These are phyloP conservation scores for Aspergillus pseudoterreus DNA, from an alignment of 2,329 filamentous ascomycete genomes.

Conservation along the genomic window DNA sequence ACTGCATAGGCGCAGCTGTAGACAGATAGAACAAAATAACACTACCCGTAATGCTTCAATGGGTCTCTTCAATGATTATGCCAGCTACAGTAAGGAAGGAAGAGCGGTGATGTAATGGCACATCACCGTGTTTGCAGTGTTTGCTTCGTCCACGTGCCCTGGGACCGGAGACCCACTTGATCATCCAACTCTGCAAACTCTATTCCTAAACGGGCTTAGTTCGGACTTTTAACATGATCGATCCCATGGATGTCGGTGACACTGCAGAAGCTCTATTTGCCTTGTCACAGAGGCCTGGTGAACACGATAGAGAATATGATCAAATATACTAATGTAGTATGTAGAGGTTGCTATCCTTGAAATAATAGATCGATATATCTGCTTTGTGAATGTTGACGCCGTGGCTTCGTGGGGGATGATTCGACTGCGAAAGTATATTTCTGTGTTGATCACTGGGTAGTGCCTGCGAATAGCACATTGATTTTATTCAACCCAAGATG, in stretches of 20 bases:
- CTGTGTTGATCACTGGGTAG: too few relatives aligned
- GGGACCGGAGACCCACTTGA: conserved; percentile 14
- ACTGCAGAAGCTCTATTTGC: conserved; percentile 6
- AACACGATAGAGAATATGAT: background rate
- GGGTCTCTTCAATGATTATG: background rate
- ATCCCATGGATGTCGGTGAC: conserved; percentile 11
- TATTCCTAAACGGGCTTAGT: conserved; percentile 12
- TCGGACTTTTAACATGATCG: conserved; percentile 12
- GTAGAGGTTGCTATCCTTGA: background rate
- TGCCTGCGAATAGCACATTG: too few relatives aligned
- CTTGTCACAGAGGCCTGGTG: background rate
- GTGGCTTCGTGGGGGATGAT: too few relatives aligned
- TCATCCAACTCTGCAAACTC: conserved; percentile 17
- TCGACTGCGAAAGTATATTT: too few relatives aligned
- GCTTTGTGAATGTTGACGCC: too few relatives aligned
- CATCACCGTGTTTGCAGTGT: conserved; percentile 12
- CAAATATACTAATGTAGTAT: background rate
- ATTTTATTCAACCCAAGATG: too few relatives aligned
- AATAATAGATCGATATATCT: background rate
- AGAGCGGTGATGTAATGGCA: conserved; percentile 16
- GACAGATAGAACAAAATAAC: background rate
- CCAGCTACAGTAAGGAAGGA: background rate
- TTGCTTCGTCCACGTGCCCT: conserved; percentile 18
- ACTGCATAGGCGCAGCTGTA: conserved; percentile 32
- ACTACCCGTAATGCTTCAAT: background rate